Evolutionary conservation across 805 yeast species (phyloP).

Genomic region (Suhomyces kilbournensis): DNA sequence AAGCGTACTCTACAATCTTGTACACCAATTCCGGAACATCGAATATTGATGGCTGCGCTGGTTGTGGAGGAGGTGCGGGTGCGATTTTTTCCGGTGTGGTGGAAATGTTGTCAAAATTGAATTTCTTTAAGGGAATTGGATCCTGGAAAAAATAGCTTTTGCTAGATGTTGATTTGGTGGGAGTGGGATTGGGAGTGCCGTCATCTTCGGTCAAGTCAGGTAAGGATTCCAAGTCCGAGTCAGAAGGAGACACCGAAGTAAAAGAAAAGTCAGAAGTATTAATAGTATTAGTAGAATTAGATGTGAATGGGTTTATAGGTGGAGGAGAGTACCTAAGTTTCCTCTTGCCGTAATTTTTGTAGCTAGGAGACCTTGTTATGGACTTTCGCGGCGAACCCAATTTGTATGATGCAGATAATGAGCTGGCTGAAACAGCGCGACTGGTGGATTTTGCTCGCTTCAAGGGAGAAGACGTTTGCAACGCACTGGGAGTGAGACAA

Average conservation of each 20-base stretch:
- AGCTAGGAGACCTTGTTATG: background rate
- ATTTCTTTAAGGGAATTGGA: background rate
- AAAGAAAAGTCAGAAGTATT: conserved; percentile 9
- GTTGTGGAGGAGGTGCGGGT: background rate
- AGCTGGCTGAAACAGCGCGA: background rate
- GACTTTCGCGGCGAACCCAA: background rate
- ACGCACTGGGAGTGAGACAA: background rate
- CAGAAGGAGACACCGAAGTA: conserved; percentile 8
- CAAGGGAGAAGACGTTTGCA: conserved; percentile 5
- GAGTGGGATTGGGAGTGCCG: conserved; percentile 19
- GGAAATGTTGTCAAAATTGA: background rate
- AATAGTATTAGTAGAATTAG: background rate
- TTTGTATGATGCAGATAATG: conserved; percentile 4
- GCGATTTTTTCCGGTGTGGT: background rate
- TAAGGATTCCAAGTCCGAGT: conserved; percentile 31
- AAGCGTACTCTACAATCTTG: conserved; percentile 60
- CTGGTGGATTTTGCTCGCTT: conserved; percentile 14
- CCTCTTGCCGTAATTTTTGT: conserved; percentile 4
- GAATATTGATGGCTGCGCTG: conserved; percentile 45
- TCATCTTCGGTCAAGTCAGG: conserved; percentile 36
- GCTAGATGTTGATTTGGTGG: conserved; percentile 8
- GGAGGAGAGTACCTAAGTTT: conserved; percentile 1
- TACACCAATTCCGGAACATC: conserved; percentile 73
- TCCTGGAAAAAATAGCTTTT: conserved; percentile 7
- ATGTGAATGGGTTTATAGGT: background rate